Base-by-base conservation (phyloP, 2,329 filamentous ascomycete species). In the Mycosphaerella sp. region DNA sequence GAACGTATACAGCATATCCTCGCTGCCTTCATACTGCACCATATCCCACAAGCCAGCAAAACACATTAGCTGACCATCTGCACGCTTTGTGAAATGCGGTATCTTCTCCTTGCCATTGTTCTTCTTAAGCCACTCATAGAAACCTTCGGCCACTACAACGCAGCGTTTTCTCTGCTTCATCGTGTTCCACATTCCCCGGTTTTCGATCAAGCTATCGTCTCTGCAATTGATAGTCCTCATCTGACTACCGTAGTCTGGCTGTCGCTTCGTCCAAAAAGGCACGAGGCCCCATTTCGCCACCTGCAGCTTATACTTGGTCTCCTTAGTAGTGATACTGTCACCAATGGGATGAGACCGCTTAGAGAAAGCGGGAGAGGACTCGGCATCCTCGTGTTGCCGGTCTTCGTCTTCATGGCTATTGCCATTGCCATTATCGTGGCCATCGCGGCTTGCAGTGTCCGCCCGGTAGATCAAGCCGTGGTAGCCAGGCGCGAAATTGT, bases 251-350 rank as follows among this genome's bases (percentile, higher is more conserved):
- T 93, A 91, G 64, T 89, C 82, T 0, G 89, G 87, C 46, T 83
- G 83, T 10, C 85, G 79, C 71, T 91, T 95, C 3, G 87, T 94
- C 91, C 91, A 97, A 69, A 85, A 95, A 0, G 93, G 91, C 12
- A 97, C 77, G 6, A 98, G 77, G 0, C 91, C 93, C 93, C 93
- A 98, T 77, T 89, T 91, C 87, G 97, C 97, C 2, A 83, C 78
- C 67, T 96, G 89, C 7, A 98, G 74, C 68, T 87, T 91, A 73
- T 94, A 95, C 59, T 72, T 81, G 8, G 76, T 75, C 52, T 72
- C 66, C 25, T 62, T 62, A 32, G 61, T 65, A 37, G 57, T 49
- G 9, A 52, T 46, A 9, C 58, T 58, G 44, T 64, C 53, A 30
- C 54, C 50, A 43, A 46, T 34, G 13, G 55, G 37, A 44, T 41